Percentiles rank a stretch among this genome's conserved stretches.
Evolutionary conservation across 108 stramenopile genomes (phyloP).

Genomic region (Poteriospumella lacustris): DNA sequence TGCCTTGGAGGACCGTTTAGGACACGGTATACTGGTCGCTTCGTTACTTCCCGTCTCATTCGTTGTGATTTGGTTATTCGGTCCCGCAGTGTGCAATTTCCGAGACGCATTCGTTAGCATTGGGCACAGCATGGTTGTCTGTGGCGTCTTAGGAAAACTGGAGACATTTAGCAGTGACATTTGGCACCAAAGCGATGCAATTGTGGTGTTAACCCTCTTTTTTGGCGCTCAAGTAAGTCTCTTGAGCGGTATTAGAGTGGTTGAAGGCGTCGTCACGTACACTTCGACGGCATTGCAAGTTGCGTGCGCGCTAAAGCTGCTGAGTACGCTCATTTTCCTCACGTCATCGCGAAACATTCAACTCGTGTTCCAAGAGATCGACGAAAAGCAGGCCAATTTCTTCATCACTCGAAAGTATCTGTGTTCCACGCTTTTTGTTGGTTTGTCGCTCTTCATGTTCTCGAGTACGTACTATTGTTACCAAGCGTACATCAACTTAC

Average conservation of each 20-base stretch:
- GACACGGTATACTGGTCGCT: not conserved
- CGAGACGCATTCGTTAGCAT: not conserved
- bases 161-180: not conserved
- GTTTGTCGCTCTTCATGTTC: not conserved
- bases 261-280: not conserved
- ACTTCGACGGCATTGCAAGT: not conserved
- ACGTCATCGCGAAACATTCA: not conserved
- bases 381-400: not conserved
- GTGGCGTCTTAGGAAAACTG: constrained; percentile 1
- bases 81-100: no score
- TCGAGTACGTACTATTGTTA: not conserved
- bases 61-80: not conserved
- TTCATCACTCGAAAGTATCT: not conserved
- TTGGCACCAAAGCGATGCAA: not conserved
- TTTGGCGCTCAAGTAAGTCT: not conserved
- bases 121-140: not conserved
- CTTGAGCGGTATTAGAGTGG: not conserved
- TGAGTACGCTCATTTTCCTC: not conserved
- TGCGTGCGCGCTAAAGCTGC: not conserved
- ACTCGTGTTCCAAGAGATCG: not conserved
- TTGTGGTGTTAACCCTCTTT: not conserved
- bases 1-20: not conserved
- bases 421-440: not conserved
- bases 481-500: not conserved
- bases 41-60: not conserved